Evolutionary conservation across 192 early-diverging fungal species (phyloP).

Genomic region (Dissophora globulifera): DNA sequence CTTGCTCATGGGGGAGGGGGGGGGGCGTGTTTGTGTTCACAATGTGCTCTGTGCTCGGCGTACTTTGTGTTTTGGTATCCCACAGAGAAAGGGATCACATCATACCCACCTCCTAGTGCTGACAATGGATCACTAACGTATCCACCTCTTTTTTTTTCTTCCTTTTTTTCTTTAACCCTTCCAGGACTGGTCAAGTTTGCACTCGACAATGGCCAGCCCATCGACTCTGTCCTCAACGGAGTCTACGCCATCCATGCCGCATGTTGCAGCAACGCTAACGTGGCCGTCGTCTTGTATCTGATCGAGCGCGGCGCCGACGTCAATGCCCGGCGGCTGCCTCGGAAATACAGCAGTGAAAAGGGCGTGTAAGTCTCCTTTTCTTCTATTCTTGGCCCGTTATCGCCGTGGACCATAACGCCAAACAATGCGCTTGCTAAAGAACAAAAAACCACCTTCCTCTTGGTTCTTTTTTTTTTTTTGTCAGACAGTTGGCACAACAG

Average conservation of each 20-base stretch:
- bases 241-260: constrained; percentile 78
- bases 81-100: too few species aligned
- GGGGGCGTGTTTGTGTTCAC: constrained; percentile 5
- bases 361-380: constrained; percentile 22
- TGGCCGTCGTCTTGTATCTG: constrained; percentile 73
- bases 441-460: background rate
- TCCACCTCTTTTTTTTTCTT: background rate
- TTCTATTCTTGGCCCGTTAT: background rate
- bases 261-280: constrained; percentile 67
- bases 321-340: constrained; percentile 64
- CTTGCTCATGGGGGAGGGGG: too few species aligned
- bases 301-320: constrained; percentile 78
- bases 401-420: background rate
- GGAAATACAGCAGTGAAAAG: constrained; percentile 48
- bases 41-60: background rate
- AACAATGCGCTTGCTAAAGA: background rate
- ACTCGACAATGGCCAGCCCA: constrained; percentile 73
- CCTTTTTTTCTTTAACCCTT: background rate
- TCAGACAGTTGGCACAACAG: constrained; percentile 63
- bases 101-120: too few species aligned
- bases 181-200: constrained; percentile 74
- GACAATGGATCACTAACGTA: too few species aligned
- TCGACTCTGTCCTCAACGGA: constrained; percentile 75
- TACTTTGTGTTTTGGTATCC: too few species aligned
- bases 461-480: background rate